Evolutionary conservation across 2,329 filamentous ascomycete genomes (phyloP), one percentile per base, ranked within the genome.

Genomic region (Botrytis elliptica): DNA sequence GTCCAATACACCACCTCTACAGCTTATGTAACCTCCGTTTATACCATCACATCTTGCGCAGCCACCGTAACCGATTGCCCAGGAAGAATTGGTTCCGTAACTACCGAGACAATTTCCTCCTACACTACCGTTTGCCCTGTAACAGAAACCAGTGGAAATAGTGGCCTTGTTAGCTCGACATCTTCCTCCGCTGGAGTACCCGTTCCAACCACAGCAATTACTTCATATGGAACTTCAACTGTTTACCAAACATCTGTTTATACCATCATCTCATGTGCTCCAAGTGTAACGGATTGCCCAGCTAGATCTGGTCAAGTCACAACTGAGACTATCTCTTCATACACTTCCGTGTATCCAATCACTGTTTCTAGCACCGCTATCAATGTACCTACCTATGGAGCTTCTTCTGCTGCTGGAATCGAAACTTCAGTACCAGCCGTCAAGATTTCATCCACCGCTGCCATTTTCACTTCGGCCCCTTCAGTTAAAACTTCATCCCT

Each of bases 21-120:
- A 68, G 81, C 88, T 78, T 86, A 83, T 83, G 85, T 84, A 73
- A 88, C 87, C 60, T 79, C 82, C 3, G 79, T 85, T 74, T 82
- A 83, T 76, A 89, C 87, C 71, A 82, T 89, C 80, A 88, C 85
- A 71, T 85, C 83, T 76, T 87, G 86, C 77, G 84, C 81, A 8
- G 77, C 84, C 55, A 82, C 83, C 73, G 81, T 86, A 44, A 83
- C 84, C 59, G 82, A 88, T 82, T 90, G 88, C 84, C 87, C 87
- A 42, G 85, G 75, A 12, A 66, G 55, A 44, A 71, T 75, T 38
- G 76, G 76, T 20, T 70, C 63, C 49, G 77, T 81, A 8, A 79
- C 82, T 52, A 83, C 82, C 29, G 80, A 83, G 77, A 80, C 82
- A 60, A 78, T 83, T 55, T 79, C 81, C 49, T 75, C 82, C 44